Percentiles rank a stretch among this genome's conserved stretches.
phyloP scores from a whole-genome alignment of 2,329 filamentous ascomycete genomes.

The Fusarium sp. region DNA sequence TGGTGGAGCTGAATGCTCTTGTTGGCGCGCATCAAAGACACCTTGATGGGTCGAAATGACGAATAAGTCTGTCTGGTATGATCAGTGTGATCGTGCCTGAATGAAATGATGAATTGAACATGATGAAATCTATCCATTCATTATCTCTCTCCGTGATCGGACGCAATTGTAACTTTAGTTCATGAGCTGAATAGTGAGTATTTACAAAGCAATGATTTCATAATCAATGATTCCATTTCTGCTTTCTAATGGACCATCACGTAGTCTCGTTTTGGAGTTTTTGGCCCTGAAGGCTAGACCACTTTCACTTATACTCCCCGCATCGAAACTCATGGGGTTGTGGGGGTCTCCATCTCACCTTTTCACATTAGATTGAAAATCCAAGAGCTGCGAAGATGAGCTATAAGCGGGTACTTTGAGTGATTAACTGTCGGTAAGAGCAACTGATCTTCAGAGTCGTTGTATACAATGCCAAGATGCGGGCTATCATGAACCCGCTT shows the following conservation, averaged over 20 bases:
- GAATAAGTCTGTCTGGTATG: constrained; percentile 15
- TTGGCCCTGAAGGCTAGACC: not conserved
- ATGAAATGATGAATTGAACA: constrained; percentile 29
- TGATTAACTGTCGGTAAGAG: not conserved
- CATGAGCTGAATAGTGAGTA: not conserved
- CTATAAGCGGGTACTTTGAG: too few species aligned
- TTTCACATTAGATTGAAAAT: not conserved
- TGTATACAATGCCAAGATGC: not conserved
- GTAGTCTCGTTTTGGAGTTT: constrained; percentile 1
- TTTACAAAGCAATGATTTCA: not conserved
- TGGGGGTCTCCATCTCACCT: not conserved
- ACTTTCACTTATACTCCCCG: not conserved
- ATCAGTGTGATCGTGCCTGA: not conserved
- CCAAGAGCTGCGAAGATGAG: not conserved
- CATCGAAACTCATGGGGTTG: not conserved
- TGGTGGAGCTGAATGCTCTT: constrained; percentile 23
- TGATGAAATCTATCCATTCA: not conserved
- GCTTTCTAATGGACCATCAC: not conserved
- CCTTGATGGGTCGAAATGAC: constrained; percentile 35
- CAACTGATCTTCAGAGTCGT: not conserved
- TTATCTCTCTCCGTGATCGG: not conserved
- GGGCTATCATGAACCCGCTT: not conserved
- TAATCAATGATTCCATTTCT: not conserved
- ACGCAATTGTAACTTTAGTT: too few species aligned
- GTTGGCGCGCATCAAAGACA: constrained; percentile 21